Evolutionary conservation across 2,329 filamentous ascomycete species (phyloP).

Genomic region (Ceratocystis ficicola): DNA sequence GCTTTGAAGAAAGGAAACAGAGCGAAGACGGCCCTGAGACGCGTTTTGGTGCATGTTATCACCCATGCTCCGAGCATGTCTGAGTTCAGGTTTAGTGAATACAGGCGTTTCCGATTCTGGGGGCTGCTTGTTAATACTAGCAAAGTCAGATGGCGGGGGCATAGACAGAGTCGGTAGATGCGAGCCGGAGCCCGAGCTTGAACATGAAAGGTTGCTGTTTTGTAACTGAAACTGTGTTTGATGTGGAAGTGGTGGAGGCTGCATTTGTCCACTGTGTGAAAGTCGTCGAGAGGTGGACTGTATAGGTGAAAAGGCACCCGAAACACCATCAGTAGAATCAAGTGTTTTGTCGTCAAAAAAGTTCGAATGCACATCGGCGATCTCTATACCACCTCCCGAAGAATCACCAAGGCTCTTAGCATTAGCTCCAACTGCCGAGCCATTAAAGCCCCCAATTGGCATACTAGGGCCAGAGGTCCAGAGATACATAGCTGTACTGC

Average conservation of each 20-base stretch:
- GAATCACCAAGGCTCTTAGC: background rate
- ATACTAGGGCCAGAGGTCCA: slow-evolving; percentile 35
- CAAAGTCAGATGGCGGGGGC: slow-evolving; percentile 19
- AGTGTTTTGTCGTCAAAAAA: slow-evolving; percentile 55
- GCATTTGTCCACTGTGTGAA: slow-evolving; percentile 16
- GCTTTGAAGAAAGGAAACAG: slow-evolving; percentile 25
- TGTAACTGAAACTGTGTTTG: slow-evolving; percentile 18
- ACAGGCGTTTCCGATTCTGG: slow-evolving; percentile 25
- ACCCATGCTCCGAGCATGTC: slow-evolving; percentile 45
- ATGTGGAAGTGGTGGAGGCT: slow-evolving; percentile 21
- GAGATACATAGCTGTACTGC: slow-evolving; percentile 24
- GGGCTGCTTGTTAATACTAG: slow-evolving; percentile 21
- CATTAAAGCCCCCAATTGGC: slow-evolving; percentile 28
- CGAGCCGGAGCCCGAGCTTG: slow-evolving; percentile 9
- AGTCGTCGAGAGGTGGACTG: background rate
- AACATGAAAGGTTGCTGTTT: background rate
- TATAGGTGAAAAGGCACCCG: slow-evolving; percentile 10
- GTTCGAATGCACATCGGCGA: slow-evolving; percentile 75
- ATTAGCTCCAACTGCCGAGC: slow-evolving; percentile 38
- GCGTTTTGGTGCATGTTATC: slow-evolving; percentile 28
- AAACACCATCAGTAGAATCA: slow-evolving; percentile 6
- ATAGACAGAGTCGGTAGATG: slow-evolving; percentile 11
- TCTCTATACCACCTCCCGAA: slow-evolving; percentile 50
- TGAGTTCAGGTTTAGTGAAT: slow-evolving; percentile 49
- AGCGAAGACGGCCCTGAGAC: slow-evolving; percentile 14